Evolutionary conservation across 2,329 filamentous ascomycete genomes (phyloP).

Genomic region (Fusarium pseudocircinatum): DNA sequence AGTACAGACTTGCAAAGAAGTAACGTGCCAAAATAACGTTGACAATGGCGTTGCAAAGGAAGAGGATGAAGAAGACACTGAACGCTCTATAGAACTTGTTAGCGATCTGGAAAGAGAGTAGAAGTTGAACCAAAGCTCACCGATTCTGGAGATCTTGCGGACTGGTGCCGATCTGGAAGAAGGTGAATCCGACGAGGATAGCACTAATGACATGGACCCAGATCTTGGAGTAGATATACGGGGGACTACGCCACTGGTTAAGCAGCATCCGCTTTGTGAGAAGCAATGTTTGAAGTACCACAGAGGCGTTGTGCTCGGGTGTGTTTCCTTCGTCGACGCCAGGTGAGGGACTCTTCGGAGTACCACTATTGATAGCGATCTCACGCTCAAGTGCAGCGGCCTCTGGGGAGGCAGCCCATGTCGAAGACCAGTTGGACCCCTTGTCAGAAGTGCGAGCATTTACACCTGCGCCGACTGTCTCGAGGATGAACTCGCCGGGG

Average conservation of each 20-base stretch:
- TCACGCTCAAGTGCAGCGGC: neutral
- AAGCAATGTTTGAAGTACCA: neutral
- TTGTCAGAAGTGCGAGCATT: neutral
- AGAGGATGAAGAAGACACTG: neutral
- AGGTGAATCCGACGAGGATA: neutral
- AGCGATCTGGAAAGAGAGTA: neutral
- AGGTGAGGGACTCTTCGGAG: neutral
- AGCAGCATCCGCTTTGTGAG: neutral
- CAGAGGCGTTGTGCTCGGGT: neutral
- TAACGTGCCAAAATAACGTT: neutral
- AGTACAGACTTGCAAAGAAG: neutral
- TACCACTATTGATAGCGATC: neutral
- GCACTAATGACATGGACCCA: neutral
- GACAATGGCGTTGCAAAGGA: neutral
- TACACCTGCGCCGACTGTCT: neutral
- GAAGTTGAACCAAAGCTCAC: neutral
- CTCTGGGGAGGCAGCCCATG: neutral
- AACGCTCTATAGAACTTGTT: neutral
- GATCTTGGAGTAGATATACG: neutral
- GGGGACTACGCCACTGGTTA: neutral
- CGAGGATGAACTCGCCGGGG: neutral
- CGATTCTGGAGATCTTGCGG: neutral
- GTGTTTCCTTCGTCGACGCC: accelerated
- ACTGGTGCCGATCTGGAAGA: neutral
- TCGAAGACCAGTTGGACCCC: neutral